Base-by-base conservation (phyloP, 1,284 basidiomycete species). In the Pseudozyma tsukubaensis region DNA sequence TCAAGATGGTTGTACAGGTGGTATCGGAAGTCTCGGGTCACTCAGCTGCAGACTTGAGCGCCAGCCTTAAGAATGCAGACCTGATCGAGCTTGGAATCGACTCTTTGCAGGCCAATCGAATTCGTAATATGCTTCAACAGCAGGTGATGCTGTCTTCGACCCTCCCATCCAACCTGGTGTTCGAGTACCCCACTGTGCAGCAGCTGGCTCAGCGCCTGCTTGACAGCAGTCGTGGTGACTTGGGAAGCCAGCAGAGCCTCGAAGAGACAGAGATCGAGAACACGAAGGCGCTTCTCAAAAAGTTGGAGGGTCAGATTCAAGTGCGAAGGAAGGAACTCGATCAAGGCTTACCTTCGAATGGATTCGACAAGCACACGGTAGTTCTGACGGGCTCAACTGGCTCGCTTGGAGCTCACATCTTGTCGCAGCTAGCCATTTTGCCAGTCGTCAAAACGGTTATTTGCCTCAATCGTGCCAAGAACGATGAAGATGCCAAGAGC, bases 31-130 rank as follows among this genome's bases (percentile, higher is more conserved):
- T 50, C 18, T 71, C 86, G 12, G 72, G 81, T n/a, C 45, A 9
- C 11, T 21, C 59, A 5, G 29, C 39, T 37, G 21, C 45, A 4
- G 19, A 34, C 6, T 19, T 54, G 32, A 12, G 29, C n/a, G 16
- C 36, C 29, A 29, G 50, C 29, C 39, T 61, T 24, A 32, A 19
- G 36, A 82, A 85, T 51, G 78, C 83, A n/a, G 44, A 72, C 53
- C 16, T 85, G n/a, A 87, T 87, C 59, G 68, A 84, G 7, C 85
- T 86, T 36, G 89, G 89, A 19, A 85, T 90, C 42, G 88, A 89
- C 81, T 90, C 89, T 11, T 79, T 90, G 8, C 87, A 88, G 66
- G 88, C 88, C 10, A 87, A 87, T 1, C 85, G 88, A 14, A 86
- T 90, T 34, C 83, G 89, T n/a, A 59, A 57, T 34, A n/a, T 42